Percentiles rank a stretch among this genome's conserved stretches.
phyloP scores from a whole-genome alignment of 441 rosid genomes.

The Populus hybrid region DNA sequence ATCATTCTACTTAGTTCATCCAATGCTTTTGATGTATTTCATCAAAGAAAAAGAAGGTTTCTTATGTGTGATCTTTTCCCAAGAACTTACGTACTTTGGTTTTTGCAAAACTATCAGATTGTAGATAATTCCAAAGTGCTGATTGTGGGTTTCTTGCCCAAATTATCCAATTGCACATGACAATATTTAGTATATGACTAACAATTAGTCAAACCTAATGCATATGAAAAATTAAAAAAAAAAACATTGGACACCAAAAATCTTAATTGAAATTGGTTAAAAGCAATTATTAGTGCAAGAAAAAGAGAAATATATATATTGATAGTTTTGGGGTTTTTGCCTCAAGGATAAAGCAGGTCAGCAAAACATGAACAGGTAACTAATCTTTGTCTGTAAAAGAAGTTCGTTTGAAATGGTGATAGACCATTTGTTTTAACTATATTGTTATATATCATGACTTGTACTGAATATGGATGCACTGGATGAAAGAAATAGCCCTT shows the following conservation, averaged over 20 bases:
- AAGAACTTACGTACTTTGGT: background rate
- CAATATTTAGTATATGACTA: background rate
- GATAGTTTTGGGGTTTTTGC: background rate
- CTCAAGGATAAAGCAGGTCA: background rate
- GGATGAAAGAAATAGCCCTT: background rate
- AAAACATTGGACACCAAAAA: background rate
- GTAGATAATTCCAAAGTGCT: background rate
- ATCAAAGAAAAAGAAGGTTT: too few species aligned
- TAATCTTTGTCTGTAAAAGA: background rate
- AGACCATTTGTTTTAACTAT: background rate
- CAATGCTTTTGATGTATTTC: background rate
- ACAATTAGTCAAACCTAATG: background rate
- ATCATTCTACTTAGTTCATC: background rate
- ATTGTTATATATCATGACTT: background rate
- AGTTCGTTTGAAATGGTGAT: background rate
- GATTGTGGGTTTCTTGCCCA: background rate
- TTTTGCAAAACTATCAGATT: background rate
- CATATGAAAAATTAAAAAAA: background rate
- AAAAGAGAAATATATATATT: background rate
- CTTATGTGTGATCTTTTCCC: background rate
- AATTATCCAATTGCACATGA: background rate
- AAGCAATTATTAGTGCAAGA: background rate
- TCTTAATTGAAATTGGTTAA: background rate
- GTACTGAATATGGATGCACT: background rate
- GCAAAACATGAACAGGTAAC: background rate